Conservation (phyloP, 495 filamentous ascomycete species). For the Trichoderma reesei region DNA sequence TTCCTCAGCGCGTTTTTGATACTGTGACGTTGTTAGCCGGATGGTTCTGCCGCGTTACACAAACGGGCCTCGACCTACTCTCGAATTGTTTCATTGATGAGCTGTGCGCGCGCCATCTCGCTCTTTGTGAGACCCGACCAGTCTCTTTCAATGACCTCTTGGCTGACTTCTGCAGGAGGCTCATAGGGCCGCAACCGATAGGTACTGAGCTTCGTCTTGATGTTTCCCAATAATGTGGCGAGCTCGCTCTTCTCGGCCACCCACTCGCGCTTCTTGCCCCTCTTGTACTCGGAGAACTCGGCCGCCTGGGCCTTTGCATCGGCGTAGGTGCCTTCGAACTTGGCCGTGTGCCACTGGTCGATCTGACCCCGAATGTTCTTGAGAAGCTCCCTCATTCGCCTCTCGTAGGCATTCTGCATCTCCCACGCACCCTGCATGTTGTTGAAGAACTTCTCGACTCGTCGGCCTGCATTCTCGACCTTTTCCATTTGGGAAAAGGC, state of each 20-base stretch:
- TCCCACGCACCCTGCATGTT: conserved; percentile 99
- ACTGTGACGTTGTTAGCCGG: conserved; percentile 26
- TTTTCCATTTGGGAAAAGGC: conserved; percentile 97
- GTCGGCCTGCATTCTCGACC: conserved; percentile 90
- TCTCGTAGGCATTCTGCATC: conserved; percentile 94
- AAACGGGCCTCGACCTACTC: conserved; percentile 45
- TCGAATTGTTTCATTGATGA: conserved; percentile 95
- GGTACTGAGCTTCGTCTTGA: conserved; percentile 94
- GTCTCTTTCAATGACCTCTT: conserved; percentile 71
- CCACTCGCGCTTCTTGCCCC: conserved; percentile 81
- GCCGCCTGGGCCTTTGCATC: conserved; percentile 82
- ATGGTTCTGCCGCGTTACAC: conserved; percentile 3
- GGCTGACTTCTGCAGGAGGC: conserved; percentile 67
- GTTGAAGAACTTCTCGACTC: conserved; percentile 96
- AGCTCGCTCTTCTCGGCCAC: conserved; percentile 96
- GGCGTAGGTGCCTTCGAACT: conserved; percentile 82
- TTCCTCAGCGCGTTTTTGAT: conserved; percentile 93
- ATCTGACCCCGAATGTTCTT: conserved; percentile 62
- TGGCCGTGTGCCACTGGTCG: conserved; percentile 62
- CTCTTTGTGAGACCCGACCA: conserved; percentile 70
- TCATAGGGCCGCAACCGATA: conserved; percentile 87
- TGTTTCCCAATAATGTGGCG: conserved; percentile 88
- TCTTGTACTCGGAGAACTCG: conserved; percentile 80
- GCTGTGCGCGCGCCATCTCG: conserved; percentile 77
- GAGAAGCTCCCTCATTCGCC: conserved; percentile 70